A percentile compares a stretch with the other conserved stretches of the same genome.
These are phyloP conservation scores for Aspergillus calidoustus DNA, from an alignment of 2,329 filamentous ascomycete species.

Conservation along the genomic window DNA sequence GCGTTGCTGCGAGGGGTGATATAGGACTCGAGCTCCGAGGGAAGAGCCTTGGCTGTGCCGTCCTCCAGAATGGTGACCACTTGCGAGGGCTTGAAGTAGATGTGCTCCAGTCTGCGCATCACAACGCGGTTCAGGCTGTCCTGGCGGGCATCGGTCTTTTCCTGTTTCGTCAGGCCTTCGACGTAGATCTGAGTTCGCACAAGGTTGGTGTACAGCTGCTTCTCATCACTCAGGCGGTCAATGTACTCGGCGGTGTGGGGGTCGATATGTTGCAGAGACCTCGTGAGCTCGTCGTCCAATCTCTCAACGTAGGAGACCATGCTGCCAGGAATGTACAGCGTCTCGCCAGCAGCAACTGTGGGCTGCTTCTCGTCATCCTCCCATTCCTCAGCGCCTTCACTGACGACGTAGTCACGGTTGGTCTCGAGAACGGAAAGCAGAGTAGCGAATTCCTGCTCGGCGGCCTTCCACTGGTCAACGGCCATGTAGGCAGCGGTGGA, in stretches of 20 bases:
- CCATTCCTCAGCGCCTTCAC: constrained; percentile 96
- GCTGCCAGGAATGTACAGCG: constrained; percentile 90
- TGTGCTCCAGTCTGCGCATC: constrained; percentile 92
- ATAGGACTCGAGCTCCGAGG: constrained; percentile 70
- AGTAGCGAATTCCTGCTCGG: constrained; percentile 80
- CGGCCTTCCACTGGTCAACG: constrained; percentile 94
- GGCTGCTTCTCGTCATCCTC: constrained; percentile 97
- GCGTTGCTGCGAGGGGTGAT: constrained; percentile 76
- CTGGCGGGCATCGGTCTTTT: constrained; percentile 73
- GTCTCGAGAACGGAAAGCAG: constrained; percentile 79
- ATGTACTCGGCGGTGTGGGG: constrained; percentile 99
- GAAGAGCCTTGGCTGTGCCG: constrained; percentile 85
- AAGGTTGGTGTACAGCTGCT: constrained; percentile 86
- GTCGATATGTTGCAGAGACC: constrained; percentile 96
- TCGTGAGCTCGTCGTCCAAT: constrained; percentile 93
- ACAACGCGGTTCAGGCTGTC: constrained; percentile 90
- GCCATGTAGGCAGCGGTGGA: constrained; percentile 78
- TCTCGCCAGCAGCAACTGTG: constrained; percentile 71
- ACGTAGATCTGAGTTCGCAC: constrained; percentile 88
- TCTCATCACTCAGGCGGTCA: constrained; percentile 90
- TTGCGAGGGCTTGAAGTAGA: constrained; percentile 98
- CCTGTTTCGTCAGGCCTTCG: constrained; percentile 74
- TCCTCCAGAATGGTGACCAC: constrained; percentile 94
- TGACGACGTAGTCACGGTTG: constrained; percentile 79
- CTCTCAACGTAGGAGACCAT: constrained; percentile 93